Conservation (phyloP, 345 rosid species). For the Tarenaya hassleriana region DNA sequence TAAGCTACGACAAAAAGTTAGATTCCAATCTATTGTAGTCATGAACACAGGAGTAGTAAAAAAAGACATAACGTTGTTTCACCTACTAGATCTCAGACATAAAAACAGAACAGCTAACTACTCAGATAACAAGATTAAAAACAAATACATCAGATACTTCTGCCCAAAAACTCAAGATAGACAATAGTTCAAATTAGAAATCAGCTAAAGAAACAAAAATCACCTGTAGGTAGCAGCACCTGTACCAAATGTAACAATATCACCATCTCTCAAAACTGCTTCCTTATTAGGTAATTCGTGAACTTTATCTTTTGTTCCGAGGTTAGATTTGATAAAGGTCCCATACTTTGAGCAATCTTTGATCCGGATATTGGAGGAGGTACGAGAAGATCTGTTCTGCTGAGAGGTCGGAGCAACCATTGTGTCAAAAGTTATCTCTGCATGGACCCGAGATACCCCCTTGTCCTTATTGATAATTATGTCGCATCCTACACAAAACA, state of each 20-base stretch:
- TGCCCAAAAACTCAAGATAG: no score
- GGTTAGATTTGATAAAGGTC: slow-evolving; percentile 52
- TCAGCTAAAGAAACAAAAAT: slow-evolving; percentile 4
- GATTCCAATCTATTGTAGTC: no score
- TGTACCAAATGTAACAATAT: slow-evolving; percentile 71
- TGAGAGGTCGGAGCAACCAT: slow-evolving; percentile 29
- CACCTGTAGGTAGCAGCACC: slow-evolving; percentile 83
- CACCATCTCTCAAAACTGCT: slow-evolving; percentile 55
- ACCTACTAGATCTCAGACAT: no score
- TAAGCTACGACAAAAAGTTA: background rate
- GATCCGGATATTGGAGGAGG: slow-evolving; percentile 38
- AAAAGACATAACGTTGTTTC: no score
- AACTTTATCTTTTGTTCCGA: slow-evolving; percentile 44
- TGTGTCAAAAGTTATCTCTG: slow-evolving; percentile 62
- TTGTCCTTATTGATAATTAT: slow-evolving; percentile 67
- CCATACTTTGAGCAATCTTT: slow-evolving; percentile 91
- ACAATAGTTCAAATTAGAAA: no score
- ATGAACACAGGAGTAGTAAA: no score
- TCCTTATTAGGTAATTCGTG: slow-evolving; percentile 62
- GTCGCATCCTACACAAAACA: slow-evolving; percentile 62
- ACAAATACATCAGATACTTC: no score
- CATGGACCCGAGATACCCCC: slow-evolving; percentile 86
- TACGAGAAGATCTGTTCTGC: slow-evolving; percentile 22
- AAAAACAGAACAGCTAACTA: no score
- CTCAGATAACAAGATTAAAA: no score